Conservation (phyloP, 805 yeast genomes). For the Candida maris region DNA sequence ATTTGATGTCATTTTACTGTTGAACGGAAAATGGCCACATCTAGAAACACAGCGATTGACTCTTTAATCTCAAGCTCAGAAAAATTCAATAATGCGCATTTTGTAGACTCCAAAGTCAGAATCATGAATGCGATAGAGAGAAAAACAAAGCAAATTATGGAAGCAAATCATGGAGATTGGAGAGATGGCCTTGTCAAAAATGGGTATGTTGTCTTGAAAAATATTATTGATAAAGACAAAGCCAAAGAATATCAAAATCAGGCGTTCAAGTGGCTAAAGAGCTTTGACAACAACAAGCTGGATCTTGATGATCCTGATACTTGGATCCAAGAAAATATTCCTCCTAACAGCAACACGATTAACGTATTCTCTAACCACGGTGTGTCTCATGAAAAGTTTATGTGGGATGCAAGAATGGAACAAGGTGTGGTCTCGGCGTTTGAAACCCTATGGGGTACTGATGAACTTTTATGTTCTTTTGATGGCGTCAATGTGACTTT, state of each 20-base stretch:
- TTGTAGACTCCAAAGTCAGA: too few species aligned
- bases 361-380: slow-evolving; percentile 20
- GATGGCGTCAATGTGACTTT: slow-evolving; percentile 31
- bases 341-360: slow-evolving; percentile 17
- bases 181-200: slow-evolving; percentile 28
- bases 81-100: too few species aligned
- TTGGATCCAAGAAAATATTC: slow-evolving; percentile 30
- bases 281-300: slow-evolving; percentile 17
- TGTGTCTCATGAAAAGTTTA: slow-evolving; percentile 30
- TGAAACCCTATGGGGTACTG: slow-evolving; percentile 31
- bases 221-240: slow-evolving; percentile 24
- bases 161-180: slow-evolving; percentile 29
- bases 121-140: too few species aligned
- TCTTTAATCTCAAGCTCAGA: too few species aligned
- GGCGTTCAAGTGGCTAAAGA: slow-evolving; percentile 24
- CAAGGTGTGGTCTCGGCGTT: slow-evolving; percentile 26
- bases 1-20: too few species aligned
- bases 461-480: slow-evolving; percentile 32
- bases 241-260: slow-evolving; percentile 23
- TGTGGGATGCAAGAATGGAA: slow-evolving; percentile 34
- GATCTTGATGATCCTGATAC: slow-evolving; percentile 27
- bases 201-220: slow-evolving; percentile 33
- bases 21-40: too few species aligned
- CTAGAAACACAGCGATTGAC: too few species aligned
- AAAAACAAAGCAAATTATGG: too few species aligned